Conservation (phyloP, 106 monocot species). For the Acorus gramineus region DNA sequence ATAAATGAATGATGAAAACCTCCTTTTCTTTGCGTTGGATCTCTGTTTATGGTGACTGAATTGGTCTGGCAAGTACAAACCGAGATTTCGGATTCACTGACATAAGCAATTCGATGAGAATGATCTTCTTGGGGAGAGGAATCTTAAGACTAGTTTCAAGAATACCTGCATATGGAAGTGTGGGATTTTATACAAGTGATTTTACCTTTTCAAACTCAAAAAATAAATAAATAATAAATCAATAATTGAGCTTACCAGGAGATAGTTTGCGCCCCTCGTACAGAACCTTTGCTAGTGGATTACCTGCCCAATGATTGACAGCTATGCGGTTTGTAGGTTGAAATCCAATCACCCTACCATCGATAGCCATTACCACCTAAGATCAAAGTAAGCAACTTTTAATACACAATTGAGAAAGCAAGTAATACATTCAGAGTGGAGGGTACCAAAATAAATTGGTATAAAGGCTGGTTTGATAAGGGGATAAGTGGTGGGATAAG, state of each 20-base stretch:
- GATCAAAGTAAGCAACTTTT: not conserved
- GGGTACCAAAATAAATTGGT: too few relatives aligned
- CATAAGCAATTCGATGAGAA: slow-evolving; percentile 65
- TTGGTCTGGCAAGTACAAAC: too few relatives aligned
- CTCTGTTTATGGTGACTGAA: too few relatives aligned
- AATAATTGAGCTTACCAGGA: slow-evolving; percentile 42
- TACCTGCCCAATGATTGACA: slow-evolving; percentile 75
- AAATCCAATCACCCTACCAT: slow-evolving; percentile 75
- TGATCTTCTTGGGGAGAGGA: slow-evolving; percentile 33
- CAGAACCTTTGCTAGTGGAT: slow-evolving; percentile 61
- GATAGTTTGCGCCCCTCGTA: slow-evolving; percentile 46
- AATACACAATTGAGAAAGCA: not conserved
- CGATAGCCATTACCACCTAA: slow-evolving; percentile 64
- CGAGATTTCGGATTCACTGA: slow-evolving; percentile 43
- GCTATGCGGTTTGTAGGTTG: slow-evolving; percentile 75
- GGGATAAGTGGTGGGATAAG: too few relatives aligned
- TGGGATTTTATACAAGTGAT: not conserved
- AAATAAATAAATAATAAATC: not conserved
- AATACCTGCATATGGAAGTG: slow-evolving; percentile 32
- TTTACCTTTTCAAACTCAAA: not conserved
- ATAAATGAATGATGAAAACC: too few relatives aligned
- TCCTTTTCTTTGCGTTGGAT: too few relatives aligned
- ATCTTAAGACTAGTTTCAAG: slow-evolving; percentile 61
- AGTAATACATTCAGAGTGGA: too few relatives aligned
- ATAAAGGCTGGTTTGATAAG: too few relatives aligned